phyloP scores from a whole-genome alignment of 805 yeast species.

The Saccharomycopsis sp. region DNA sequence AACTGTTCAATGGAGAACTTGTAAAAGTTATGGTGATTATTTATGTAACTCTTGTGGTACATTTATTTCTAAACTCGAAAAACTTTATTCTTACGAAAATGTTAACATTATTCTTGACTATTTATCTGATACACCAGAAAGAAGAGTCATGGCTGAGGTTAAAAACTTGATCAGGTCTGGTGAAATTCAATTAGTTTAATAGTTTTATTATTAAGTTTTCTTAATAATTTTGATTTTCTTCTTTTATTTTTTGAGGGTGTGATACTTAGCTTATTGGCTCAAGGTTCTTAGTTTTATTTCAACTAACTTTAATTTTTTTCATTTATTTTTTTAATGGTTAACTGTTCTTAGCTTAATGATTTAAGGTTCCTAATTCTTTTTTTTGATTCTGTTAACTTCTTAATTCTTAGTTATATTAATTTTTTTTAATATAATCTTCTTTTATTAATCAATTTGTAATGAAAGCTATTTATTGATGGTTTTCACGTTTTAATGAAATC shows the following conservation, averaged over 20 bases:
- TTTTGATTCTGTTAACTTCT: no score
- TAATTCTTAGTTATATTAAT: no score
- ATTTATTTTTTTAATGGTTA: neutral
- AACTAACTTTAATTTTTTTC: neutral
- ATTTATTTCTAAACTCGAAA: neutral
- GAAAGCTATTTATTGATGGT: neutral
- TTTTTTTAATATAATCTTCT: no score
- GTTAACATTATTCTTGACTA: neutral
- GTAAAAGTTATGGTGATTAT: neutral
- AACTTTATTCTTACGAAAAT: neutral
- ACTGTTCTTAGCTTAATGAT: neutral
- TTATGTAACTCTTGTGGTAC: slow-evolving; percentile 1
- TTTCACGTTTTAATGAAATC: neutral
- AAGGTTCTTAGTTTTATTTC: no score
- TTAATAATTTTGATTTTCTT: no score
- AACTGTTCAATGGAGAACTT: slow-evolving; percentile 2
- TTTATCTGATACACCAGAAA: neutral
- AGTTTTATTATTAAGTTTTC: neutral
- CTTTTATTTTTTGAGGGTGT: neutral
- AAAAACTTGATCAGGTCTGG: neutral
- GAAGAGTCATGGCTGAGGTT: neutral
- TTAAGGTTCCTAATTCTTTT: no score
- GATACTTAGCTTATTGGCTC: neutral
- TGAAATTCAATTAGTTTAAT: neutral
- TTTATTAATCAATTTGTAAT: no score